Evolutionary conservation across 116 monocot genomes (phyloP).

Genomic region (Trichopus zeylanicus): DNA sequence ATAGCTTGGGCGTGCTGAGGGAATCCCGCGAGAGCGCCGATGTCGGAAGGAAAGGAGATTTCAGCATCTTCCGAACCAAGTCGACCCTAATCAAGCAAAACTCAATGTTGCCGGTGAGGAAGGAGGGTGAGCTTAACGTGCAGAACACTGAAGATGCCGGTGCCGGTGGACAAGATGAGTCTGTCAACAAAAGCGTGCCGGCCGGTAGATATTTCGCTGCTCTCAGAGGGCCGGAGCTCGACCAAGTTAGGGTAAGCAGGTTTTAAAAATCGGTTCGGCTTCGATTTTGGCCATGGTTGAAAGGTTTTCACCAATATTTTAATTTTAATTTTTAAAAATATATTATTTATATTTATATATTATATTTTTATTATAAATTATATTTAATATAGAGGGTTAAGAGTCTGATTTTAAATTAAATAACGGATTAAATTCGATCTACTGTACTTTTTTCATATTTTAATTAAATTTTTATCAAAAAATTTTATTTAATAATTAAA

Average conservation of each 20-base stretch:
- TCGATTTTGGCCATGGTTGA: too few relatives aligned
- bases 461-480: not conserved
- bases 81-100: conserved; percentile 57
- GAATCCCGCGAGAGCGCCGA: not conserved
- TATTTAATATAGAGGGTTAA: too few relatives aligned
- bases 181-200: conserved; percentile 27
- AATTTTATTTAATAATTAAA: not conserved
- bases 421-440: too few relatives aligned
- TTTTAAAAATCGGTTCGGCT: not conserved
- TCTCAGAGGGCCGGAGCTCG: conserved; percentile 77
- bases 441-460: not conserved
- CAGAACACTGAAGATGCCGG: conserved; percentile 8
- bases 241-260: conserved; percentile 60
- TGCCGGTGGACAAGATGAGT: conserved; percentile 8
- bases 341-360: too few relatives aligned
- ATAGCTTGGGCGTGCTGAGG: conserved; percentile 20
- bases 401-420: too few relatives aligned
- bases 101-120: conserved; percentile 44
- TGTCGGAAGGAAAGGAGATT: conserved; percentile 40
- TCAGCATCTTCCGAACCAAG: conserved; percentile 80
- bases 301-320: too few relatives aligned
- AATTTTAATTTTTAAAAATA: too few relatives aligned
- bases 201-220: conserved; percentile 89
- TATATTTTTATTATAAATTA: too few relatives aligned
- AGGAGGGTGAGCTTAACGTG: conserved; percentile 22